A percentile compares a stretch with the other conserved stretches of the same genome.
Evolutionary conservation across 2,329 filamentous ascomycete species (phyloP).

Genomic region (Diaporthe vaccinii): DNA sequence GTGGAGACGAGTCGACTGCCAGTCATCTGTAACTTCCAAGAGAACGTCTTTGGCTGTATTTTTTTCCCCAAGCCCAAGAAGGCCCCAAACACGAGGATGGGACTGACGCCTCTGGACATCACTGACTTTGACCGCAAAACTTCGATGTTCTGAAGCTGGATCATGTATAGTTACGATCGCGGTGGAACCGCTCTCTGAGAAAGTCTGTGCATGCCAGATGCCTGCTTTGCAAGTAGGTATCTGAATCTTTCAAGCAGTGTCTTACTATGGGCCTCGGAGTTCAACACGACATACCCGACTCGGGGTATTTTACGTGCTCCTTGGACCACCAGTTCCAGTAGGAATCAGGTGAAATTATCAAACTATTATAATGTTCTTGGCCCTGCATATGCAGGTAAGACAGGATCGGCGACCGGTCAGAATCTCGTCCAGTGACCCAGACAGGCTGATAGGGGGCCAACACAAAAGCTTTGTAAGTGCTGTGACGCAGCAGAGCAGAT

Average conservation of each 20-base stretch:
- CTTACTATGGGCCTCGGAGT: no score
- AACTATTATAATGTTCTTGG: no score
- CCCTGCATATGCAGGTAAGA: background rate
- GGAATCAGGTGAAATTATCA: no score
- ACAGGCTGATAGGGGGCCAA: background rate
- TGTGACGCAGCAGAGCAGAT: background rate
- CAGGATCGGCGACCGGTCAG: background rate
- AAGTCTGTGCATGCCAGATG: no score
- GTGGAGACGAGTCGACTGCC: background rate
- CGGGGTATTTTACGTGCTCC: no score
- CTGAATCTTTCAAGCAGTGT: no score
- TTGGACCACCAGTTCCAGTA: no score
- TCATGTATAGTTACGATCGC: no score
- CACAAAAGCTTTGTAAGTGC: background rate
- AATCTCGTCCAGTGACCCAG: background rate
- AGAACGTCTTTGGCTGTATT: background rate
- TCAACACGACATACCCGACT: no score
- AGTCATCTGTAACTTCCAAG: background rate
- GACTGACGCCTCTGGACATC: background rate
- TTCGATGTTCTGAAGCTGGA: background rate
- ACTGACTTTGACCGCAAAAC: background rate
- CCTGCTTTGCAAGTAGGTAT: no score
- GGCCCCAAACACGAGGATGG: background rate
- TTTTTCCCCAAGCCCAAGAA: background rate
- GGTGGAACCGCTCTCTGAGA: no score